Evolutionary conservation across 2,329 filamentous ascomycete genomes (phyloP).

Genomic region (Ophiocordyceps polyrhachis-furcata): DNA sequence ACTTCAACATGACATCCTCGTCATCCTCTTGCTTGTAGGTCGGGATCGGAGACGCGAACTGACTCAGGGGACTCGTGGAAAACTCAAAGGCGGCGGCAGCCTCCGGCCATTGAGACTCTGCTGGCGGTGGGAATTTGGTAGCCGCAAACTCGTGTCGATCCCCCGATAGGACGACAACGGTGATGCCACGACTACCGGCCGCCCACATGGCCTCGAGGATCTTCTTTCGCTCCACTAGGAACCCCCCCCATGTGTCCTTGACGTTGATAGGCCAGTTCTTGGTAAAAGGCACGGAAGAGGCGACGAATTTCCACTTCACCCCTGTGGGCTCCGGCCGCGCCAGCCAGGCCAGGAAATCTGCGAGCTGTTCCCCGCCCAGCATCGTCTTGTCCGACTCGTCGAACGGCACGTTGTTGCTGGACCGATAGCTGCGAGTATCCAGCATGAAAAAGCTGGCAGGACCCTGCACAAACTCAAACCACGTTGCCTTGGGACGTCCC

Average conservation of each 20-base stretch:
- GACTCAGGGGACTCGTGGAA: constrained; percentile 74
- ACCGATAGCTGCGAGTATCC: constrained; percentile 78
- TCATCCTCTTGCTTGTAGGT: constrained; percentile 70
- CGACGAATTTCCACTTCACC: constrained; percentile 84
- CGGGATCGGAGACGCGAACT: constrained; percentile 77
- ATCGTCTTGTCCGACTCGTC: constrained; percentile 60
- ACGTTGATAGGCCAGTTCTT: constrained; percentile 91
- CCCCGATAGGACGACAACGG: constrained; percentile 70
- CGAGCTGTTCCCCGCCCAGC: constrained; percentile 62
- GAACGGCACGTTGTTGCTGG: constrained; percentile 40
- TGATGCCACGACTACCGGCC: constrained; percentile 52
- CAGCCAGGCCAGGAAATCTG: constrained; percentile 64
- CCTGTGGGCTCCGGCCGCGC: constrained; percentile 51
- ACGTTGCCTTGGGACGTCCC: constrained; percentile 43
- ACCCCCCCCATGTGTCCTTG: constrained; percentile 87
- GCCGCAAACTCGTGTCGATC: constrained; percentile 96
- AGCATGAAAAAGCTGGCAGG: constrained; percentile 89
- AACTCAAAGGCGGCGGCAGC: constrained; percentile 68
- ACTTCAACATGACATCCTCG: constrained; percentile 73
- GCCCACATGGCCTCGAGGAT: constrained; percentile 90
- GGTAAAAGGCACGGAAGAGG: constrained; percentile 83
- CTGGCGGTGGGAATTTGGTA: constrained; percentile 53
- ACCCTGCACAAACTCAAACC: constrained; percentile 77
- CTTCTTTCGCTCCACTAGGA: constrained; percentile 57
- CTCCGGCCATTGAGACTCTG: constrained; percentile 40